Evolutionary conservation across 2,329 filamentous ascomycete genomes (phyloP), one percentile per base, ranked within the genome.

Genomic region (Cadophora luteo-olivacea): DNA sequence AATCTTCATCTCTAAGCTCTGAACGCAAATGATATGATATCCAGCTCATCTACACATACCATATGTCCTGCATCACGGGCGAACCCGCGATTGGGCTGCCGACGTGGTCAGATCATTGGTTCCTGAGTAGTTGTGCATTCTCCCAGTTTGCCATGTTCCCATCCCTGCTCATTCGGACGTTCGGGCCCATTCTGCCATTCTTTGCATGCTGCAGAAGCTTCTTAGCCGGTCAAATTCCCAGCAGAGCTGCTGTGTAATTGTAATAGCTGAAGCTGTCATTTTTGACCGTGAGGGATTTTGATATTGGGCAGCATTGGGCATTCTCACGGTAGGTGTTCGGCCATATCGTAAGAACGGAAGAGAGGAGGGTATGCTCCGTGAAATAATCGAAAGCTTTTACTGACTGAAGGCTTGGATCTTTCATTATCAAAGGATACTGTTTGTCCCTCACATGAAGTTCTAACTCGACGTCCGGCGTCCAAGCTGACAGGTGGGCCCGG

Each of bases 301-400:
- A 55, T 19, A 32, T 68, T 58, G 63, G 68, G 68, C 68, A 68
- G 66, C 66, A 52, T 67, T 68, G 66, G 66, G 68, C 66, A n/a
- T 22, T 19, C 33, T 38, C 19, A 5, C n/a, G 36, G 41, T 1
- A 32, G 36, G 38, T 33, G 52, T 6, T 57, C 24, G n/a, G 61
- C 25, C 19, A 36, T 12, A 52, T 36, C 7, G n/a, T 11, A 51
- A 22, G 29, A 25, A 33, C 8, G 25, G 25, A 41, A 24, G 36
- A n/a, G 51, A 3, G 33, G 61, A 36, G 25, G 24, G 14, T 48
- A 45, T 29, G 41, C 41, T 48, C 58, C 36, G 58, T 29, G 2
- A 22, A 7, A 29, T 19, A 1, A 19, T 55, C 5, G 4, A 32
- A 14, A 55, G 14, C 16, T 12, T 22, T 55, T 3, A 32, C 22